Conservation (phyloP, 2,329 filamentous ascomycete genomes). For the Hirsutella thompsonii region DNA sequence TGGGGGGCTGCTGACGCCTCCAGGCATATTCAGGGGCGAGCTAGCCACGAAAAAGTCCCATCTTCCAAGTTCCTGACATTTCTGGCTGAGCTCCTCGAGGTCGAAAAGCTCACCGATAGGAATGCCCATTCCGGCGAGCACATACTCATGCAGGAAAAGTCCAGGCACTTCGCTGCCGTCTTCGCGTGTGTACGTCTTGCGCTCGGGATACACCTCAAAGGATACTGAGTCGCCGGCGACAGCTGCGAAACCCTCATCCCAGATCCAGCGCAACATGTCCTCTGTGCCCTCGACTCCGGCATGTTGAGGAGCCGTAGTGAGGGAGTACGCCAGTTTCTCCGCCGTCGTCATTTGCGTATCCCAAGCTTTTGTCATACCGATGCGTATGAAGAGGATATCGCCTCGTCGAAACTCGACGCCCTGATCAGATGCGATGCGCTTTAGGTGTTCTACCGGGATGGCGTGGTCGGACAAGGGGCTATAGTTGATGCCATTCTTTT, state of each 20-base stretch:
- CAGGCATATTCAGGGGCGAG: constrained; percentile 32
- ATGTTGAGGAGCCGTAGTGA: constrained; percentile 17
- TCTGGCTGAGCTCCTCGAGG: constrained; percentile 23
- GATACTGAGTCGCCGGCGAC: constrained; percentile 29
- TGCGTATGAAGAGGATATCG: constrained; percentile 33
- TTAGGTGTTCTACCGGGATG: constrained; percentile 15
- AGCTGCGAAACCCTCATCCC: constrained; percentile 31
- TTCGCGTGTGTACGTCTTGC: constrained; percentile 15
- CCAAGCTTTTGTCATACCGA: constrained; percentile 16
- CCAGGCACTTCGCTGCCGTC: constrained; percentile 7
- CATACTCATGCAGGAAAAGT: constrained; percentile 29
- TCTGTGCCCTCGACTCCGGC: constrained; percentile 13
- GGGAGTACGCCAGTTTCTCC: constrained; percentile 34
- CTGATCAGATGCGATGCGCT: constrained; percentile 23
- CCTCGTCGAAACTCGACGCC: constrained; percentile 31
- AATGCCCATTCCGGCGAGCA: constrained; percentile 35
- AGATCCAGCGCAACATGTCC: constrained; percentile 29
- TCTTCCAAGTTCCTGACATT: constrained; percentile 35
- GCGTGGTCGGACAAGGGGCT: constrained; percentile 25
- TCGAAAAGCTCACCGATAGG: constrained; percentile 24
- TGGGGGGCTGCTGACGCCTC: constrained; percentile 30
- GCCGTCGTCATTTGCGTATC: constrained; percentile 15
- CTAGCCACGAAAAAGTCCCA: constrained; percentile 38
- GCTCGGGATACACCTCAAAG: constrained; percentile 25
- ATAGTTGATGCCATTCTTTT: constrained; percentile 21